phyloP scores from a whole-genome alignment of 2,329 filamentous ascomycete genomes.

The Apiospora sp. region DNA sequence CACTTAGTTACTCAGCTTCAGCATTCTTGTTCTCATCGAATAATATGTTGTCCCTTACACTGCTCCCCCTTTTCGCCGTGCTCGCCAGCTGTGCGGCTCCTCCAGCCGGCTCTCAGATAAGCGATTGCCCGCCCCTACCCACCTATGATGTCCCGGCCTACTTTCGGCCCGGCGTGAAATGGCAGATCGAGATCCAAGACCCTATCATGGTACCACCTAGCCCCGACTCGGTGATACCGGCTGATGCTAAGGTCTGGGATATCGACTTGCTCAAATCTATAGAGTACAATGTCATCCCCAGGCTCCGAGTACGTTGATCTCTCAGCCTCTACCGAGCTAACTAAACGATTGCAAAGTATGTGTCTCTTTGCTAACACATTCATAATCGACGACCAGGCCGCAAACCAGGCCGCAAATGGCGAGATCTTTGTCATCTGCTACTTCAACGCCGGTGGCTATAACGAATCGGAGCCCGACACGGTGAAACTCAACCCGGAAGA shows the following conservation, averaged over 20 bases:
- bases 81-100: background rate
- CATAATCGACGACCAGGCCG: background rate
- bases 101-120: no score
- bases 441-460: conserved; percentile 26
- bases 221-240: background rate
- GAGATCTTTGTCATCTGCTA: conserved; percentile 25
- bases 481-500: background rate
- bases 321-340: background rate
- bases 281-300: background rate
- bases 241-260: conserved; percentile 23
- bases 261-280: conserved; percentile 21
- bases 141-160: background rate
- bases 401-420: background rate
- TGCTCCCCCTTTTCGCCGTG: background rate
- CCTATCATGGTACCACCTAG: conserved; percentile 1
- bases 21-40: background rate
- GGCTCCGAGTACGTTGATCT: background rate
- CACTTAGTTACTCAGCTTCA: background rate
- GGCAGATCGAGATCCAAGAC: conserved; percentile 26
- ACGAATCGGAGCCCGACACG: background rate
- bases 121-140: no score
- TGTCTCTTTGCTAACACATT: background rate
- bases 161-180: conserved; percentile 24
- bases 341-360: background rate
- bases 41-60: background rate